Base-by-base conservation (phyloP, 139 green algal species). In the Yamagishiella unicocca region DNA sequence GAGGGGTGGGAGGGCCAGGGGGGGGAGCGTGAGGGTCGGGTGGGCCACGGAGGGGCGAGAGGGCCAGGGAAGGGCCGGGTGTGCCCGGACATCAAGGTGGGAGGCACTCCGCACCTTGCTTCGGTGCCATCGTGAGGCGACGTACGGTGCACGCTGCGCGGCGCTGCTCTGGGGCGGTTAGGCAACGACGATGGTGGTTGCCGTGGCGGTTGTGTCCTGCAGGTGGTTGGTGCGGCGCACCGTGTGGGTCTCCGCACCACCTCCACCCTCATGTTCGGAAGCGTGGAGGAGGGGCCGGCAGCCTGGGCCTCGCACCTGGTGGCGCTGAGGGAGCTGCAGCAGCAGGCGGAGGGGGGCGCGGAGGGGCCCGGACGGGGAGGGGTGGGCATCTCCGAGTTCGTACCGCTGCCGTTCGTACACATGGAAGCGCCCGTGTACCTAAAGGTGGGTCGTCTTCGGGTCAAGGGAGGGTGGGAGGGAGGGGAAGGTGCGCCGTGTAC, bases 371-470 rank as follows among this genome's bases (percentile, higher is more conserved):
- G 40, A 2, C 94, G 91, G 24, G 61, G 29, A 7, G 95, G 90
- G 24, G 90, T 91, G 27, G 91, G 92, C 70, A 94, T 99, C 90
- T 95, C 95, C 0, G 96, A 99, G 89, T 98, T 98, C 87, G 96
- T 99, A 67, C 96, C 96, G 45, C 95, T 99, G 54, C 96, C 96
- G 9, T 99, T 99, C 92, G 96, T 99, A 68, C 96, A 98, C 94
- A 98, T 98, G 95, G 92, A 98, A 89, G 91, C 96, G 19, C 96
- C 96, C 0, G 76, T 98, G 22, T 99, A 94, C 89, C 89, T 95
- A 21, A 87, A 87, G 95, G 94, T 92, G 62, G 9, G 83, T 29
- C 7, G 27, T 45, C 25, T 40, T 72, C 25, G 50, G 50, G 12
- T 12, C 12, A 17, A 25, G 50, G 50, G 50, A 25, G 50, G 58